phyloP scores from a whole-genome alignment of 495 filamentous ascomycete species.

The Penicillium canescens region DNA sequence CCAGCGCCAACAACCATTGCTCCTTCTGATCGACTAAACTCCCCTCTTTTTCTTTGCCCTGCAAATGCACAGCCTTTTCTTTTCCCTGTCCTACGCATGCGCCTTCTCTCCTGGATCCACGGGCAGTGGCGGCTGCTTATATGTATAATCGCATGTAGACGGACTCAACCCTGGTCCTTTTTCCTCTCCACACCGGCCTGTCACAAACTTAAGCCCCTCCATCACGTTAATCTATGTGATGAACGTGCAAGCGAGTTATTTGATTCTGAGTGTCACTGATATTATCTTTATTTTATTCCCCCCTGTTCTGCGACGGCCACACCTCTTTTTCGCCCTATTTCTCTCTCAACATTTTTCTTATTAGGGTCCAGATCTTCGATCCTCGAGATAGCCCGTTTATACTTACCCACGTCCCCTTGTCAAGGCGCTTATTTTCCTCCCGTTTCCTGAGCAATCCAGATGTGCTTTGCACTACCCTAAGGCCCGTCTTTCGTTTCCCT shows the following conservation, averaged over 20 bases:
- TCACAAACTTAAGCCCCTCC: conserved; percentile 30
- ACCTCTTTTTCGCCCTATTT: conserved; percentile 14
- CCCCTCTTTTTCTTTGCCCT: conserved; percentile 15
- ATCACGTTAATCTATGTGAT: conserved; percentile 30
- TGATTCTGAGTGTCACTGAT: conserved; percentile 12
- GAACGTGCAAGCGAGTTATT: conserved; percentile 23
- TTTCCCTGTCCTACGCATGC: conserved; percentile 11
- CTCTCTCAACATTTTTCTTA: conserved; percentile 15
- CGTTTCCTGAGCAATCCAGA: conserved; percentile 8
- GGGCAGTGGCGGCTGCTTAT: conserved; percentile 20
- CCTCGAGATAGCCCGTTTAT: conserved; percentile 12
- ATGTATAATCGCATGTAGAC: conserved; percentile 15
- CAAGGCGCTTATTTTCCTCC: conserved; percentile 17
- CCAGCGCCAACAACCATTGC: conserved; percentile 35
- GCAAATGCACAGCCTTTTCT: conserved; percentile 18
- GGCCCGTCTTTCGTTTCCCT: conserved; percentile 15
- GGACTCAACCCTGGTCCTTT: conserved; percentile 1
- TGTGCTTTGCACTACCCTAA: conserved; percentile 22
- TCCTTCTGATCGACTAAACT: conserved; percentile 35
- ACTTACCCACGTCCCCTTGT: conserved; percentile 7
- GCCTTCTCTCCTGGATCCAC: conserved; percentile 8
- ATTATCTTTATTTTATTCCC: not conserved
- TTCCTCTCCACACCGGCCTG: conserved; percentile 17
- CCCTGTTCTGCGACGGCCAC: not conserved
- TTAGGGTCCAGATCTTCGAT: conserved; percentile 20